Conservation (phyloP, 1,284 basidiomycete genomes). For the Cryptococcus sp. region DNA sequence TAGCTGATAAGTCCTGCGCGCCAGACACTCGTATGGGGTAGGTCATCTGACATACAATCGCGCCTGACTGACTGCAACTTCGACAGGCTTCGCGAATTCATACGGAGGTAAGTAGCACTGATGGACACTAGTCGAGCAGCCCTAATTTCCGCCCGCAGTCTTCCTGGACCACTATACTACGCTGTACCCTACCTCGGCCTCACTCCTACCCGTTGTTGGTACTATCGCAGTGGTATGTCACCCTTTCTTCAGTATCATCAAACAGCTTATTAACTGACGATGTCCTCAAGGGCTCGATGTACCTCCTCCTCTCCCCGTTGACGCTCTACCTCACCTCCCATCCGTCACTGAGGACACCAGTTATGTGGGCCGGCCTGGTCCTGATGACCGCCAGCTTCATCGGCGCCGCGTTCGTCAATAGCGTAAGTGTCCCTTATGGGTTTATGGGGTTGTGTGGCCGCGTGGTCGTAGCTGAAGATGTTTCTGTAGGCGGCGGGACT, state of each 20-base stretch:
- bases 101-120: conserved; percentile 23
- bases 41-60: not conserved
- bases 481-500: conserved; percentile 17
- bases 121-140: no score
- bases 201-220: conserved; percentile 25
- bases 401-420: conserved; percentile 21
- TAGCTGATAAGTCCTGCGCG: not conserved
- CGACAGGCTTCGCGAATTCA: conserved; percentile 25
- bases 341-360: conserved; percentile 17
- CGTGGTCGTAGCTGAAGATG: not conserved
- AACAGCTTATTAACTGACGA: not conserved
- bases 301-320: conserved; percentile 26
- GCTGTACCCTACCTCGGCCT: conserved; percentile 14
- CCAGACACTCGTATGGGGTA: conserved; percentile 32
- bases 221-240: conserved; percentile 26
- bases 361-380: conserved; percentile 29
- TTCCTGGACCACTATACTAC: conserved; percentile 28
- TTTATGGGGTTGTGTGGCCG: no score
- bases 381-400: conserved; percentile 20
- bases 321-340: conserved; percentile 24
- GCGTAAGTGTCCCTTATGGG: no score
- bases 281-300: conserved; percentile 24
- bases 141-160: conserved; percentile 14
- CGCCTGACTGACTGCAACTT: not conserved
- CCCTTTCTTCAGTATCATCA: not conserved